phyloP scores from a whole-genome alignment of 116 monocot genomes.

The Dioscorea cayenensis region DNA sequence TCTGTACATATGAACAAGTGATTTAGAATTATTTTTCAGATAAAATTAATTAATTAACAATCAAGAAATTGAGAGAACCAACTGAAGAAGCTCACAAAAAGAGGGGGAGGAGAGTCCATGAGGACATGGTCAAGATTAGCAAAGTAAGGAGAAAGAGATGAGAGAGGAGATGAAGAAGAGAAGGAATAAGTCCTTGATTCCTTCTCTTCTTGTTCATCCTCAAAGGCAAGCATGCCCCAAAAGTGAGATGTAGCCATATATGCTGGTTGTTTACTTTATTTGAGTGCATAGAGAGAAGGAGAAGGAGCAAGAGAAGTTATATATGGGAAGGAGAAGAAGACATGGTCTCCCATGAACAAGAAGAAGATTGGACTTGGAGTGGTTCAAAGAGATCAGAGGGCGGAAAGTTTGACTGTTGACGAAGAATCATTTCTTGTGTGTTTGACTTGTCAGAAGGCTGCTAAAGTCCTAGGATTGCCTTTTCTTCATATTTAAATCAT shows the following conservation, averaged over 20 bases:
- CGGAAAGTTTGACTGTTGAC: not conserved
- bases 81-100: not conserved
- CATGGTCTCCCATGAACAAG: too few relatives aligned
- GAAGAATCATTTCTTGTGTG: not conserved
- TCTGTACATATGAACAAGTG: too few relatives aligned
- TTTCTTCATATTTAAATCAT: too few relatives aligned
- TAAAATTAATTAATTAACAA: too few relatives aligned
- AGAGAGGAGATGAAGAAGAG: not conserved
- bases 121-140: conserved; percentile 5
- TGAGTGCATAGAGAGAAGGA: not conserved
- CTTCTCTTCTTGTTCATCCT: too few relatives aligned
- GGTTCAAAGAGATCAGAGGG: not conserved
- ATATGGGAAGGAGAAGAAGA: too few relatives aligned
- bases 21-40: too few relatives aligned
- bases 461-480: too few relatives aligned
- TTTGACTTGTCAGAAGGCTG: not conserved
- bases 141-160: conserved; percentile 11
- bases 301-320: not conserved
- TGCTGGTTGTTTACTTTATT: too few relatives aligned
- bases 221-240: too few relatives aligned
- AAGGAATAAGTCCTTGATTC: not conserved
- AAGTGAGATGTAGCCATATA: too few relatives aligned
- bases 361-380: not conserved
- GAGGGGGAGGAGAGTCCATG: conserved; percentile 1
- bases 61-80: not conserved